Evolutionary conservation across 2,329 filamentous ascomycete species (phyloP), one percentile per base, ranked within the genome.

Genomic region (Aspergillus novoparasiticus): DNA sequence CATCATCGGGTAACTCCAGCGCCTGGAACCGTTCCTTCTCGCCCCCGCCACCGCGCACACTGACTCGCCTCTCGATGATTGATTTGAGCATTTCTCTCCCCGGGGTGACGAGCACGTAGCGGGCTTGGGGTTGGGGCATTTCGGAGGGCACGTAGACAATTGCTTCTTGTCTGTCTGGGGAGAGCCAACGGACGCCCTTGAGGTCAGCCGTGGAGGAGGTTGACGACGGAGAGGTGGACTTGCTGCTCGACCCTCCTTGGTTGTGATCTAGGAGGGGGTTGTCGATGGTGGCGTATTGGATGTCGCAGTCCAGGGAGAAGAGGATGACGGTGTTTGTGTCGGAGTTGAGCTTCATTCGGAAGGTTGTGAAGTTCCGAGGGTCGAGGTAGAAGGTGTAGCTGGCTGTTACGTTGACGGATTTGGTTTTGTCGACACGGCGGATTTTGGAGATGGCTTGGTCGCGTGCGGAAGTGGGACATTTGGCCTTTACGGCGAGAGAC

Each of bases 281-380:
- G 45, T 66, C 66, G 21, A 73, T 56, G 9, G 66, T 69, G 4
- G 68, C 62, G 56, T 71, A 74, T 41, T 68, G 66, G 45, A 75
- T 70, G 54, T 73, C 71, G 4, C 68, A 64, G 53, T 74, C 72
- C 10, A 65, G 58, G 12, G 72, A 72, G 56, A 75, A 75, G 11
- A 75, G 61, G n/a, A 75, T 65, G 9, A 72, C 54, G 9, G 72
- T 75, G 59, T 75, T 75, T 26, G 69, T 67, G 12, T 63, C 50
- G 2, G 67, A 64, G 55, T 69, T 74, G 51, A 75, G 64, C 43
- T 72, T 73, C 72, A 75, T 74, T 23, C 72, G 71, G 61, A 75
- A 72, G 5, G 72, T 75, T n/a, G 72, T 70, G 60, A 75, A 74
- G 61, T 74, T 75, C 48, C 72, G 70, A 4, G 71, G 70, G 50